Conservation (phyloP, 2,329 filamentous ascomycete species). For the Ascochyta clinopodiicola region DNA sequence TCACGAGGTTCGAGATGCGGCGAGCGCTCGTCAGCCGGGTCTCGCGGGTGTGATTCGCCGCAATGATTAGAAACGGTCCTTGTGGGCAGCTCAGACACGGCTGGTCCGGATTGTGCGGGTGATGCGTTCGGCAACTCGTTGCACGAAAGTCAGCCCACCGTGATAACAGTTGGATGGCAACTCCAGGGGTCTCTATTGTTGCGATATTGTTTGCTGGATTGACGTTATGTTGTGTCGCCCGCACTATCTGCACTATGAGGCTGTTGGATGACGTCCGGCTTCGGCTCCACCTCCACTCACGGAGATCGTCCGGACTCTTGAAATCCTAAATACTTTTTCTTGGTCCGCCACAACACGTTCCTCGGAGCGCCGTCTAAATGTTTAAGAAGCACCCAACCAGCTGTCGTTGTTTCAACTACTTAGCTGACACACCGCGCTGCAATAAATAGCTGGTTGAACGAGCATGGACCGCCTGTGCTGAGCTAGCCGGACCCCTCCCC, state of each 20-base stretch:
- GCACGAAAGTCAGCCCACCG: constrained; percentile 17
- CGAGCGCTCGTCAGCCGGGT: constrained; percentile 40
- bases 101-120: constrained; percentile 5
- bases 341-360: background rate
- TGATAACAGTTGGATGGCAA: background rate
- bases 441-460: constrained; percentile 16
- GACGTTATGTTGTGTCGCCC: constrained; percentile 19
- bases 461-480: constrained; percentile 3
- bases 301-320: constrained; percentile 11
- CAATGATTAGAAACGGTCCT: constrained; percentile 29
- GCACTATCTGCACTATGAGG: background rate
- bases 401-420: constrained; percentile 14
- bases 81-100: constrained; percentile 11
- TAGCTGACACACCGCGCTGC: constrained; percentile 22
- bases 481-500: constrained; percentile 9
- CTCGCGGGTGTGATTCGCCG: constrained; percentile 30
- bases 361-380: background rate
- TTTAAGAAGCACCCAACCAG: constrained; percentile 11
- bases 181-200: constrained; percentile 17
- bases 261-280: constrained; percentile 14
- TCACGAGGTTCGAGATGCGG: constrained; percentile 23
- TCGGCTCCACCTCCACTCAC: background rate
- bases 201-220: constrained; percentile 17
- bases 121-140: constrained; percentile 10
- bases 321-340: constrained; percentile 13